Percentiles rank a stretch among this genome's conserved stretches.
Conservation (phyloP, 805 yeast genomes). For the Myxozyma nipponensis region DNA sequence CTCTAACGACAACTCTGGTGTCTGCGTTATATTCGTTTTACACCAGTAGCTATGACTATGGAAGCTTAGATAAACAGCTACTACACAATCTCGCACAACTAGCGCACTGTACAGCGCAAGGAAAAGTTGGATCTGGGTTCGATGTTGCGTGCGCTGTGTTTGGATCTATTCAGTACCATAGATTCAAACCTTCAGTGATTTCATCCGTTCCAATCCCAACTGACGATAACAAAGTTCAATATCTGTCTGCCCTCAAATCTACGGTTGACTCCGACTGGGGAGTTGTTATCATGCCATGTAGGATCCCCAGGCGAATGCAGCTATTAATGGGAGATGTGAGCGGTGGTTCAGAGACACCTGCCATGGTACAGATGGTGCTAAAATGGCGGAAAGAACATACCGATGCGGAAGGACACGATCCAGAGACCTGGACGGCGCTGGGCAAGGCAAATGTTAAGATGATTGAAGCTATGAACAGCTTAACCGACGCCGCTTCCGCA, state of each 20-base stretch:
- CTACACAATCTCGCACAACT: slow-evolving; percentile 84
- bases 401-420: slow-evolving; percentile 32
- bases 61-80: slow-evolving; percentile 28
- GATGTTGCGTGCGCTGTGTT: slow-evolving; percentile 94
- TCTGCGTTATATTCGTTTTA: slow-evolving; percentile 60
- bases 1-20: slow-evolving; percentile 75
- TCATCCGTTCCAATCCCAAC: slow-evolving; percentile 31
- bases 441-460: slow-evolving; percentile 57
- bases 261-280: slow-evolving; percentile 51
- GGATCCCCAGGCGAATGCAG: slow-evolving; percentile 64
- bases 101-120: slow-evolving; percentile 91
- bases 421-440: slow-evolving; percentile 52
- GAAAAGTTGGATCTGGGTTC: slow-evolving; percentile 94
- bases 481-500: slow-evolving; percentile 38
- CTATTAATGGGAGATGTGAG: slow-evolving; percentile 89
- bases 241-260: slow-evolving; percentile 18
- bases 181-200: slow-evolving; percentile 60
- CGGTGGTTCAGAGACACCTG: slow-evolving; percentile 93
- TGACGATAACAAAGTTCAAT: slow-evolving; percentile 27
- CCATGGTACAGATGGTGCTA: slow-evolving; percentile 71
- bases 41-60: slow-evolving; percentile 20
- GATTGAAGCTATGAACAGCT: slow-evolving; percentile 45
- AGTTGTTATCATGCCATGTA: slow-evolving; percentile 50
- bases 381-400: slow-evolving; percentile 61
- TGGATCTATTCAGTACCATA: slow-evolving; percentile 78